phyloP scores from a whole-genome alignment of 495 filamentous ascomycete genomes.

The Endocarpon pusillum region DNA sequence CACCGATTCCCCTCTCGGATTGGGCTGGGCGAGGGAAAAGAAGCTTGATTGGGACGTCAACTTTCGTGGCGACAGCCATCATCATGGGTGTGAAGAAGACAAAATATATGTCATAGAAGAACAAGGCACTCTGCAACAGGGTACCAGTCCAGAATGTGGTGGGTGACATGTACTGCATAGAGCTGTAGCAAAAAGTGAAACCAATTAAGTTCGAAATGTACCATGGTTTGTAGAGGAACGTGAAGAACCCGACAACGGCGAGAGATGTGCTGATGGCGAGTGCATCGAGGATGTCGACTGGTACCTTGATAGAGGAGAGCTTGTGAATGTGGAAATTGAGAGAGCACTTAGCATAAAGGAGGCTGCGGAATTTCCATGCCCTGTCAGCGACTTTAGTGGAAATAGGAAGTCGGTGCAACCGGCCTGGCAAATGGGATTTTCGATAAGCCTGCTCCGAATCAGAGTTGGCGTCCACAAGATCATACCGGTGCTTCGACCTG shows the following conservation, averaged over 20 bases:
- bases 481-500: conserved; percentile 17
- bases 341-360: conserved; percentile 30
- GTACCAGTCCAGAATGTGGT: conserved; percentile 76
- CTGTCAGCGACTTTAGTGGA: conserved; percentile 13
- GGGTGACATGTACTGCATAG: conserved; percentile 72
- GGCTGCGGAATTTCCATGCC: conserved; percentile 32
- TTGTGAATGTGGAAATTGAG: conserved; percentile 28
- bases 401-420: conserved; percentile 25
- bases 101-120: conserved; percentile 92
- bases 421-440: conserved; percentile 35
- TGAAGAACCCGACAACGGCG: conserved; percentile 45
- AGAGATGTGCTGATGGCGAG: conserved; percentile 43
- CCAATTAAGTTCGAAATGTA: conserved; percentile 77
- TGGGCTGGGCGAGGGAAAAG: conserved; percentile 54
- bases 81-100: conserved; percentile 96
- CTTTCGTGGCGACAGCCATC: conserved; percentile 79
- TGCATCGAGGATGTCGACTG: conserved; percentile 36
- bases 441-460: conserved; percentile 3
- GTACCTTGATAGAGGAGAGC: conserved; percentile 24
- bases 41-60: conserved; percentile 90
- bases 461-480: conserved; percentile 5
- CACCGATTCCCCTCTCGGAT: conserved; percentile 20
- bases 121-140: conserved; percentile 58
- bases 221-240: conserved; percentile 54
- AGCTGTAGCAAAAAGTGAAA: conserved; percentile 67